Conservation (phyloP, 2,329 filamentous ascomycete genomes). For the Aureobasidium uvarum region DNA sequence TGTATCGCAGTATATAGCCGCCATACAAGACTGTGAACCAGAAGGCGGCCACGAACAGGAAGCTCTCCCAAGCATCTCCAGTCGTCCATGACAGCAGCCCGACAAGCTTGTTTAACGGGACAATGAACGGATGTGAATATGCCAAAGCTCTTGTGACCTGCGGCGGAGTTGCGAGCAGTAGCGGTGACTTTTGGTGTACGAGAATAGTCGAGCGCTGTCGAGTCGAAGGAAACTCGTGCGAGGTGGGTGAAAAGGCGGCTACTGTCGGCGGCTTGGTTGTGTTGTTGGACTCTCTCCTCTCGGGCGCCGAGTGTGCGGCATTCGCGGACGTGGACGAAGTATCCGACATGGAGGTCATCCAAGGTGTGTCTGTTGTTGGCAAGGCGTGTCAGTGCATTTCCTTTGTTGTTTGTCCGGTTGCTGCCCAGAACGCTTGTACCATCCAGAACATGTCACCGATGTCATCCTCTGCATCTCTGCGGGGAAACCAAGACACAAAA, state of each 20-base stretch:
- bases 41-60: slow-evolving; percentile 78
- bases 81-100: slow-evolving; percentile 93
- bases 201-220: slow-evolving; percentile 84
- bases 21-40: slow-evolving; percentile 88
- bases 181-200: slow-evolving; percentile 92
- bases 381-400: slow-evolving; percentile 28
- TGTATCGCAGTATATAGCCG: slow-evolving; percentile 74
- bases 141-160: slow-evolving; percentile 91
- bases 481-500: slow-evolving; percentile 10
- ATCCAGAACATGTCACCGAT: slow-evolving; percentile 13
- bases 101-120: slow-evolving; percentile 80
- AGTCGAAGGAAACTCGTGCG: slow-evolving; percentile 60
- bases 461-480: slow-evolving; percentile 19
- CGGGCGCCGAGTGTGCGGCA: slow-evolving; percentile 40
- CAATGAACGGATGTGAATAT: slow-evolving; percentile 91
- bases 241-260: slow-evolving; percentile 86
- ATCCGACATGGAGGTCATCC: slow-evolving; percentile 55
- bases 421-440: slow-evolving; percentile 14
- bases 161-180: slow-evolving; percentile 89
- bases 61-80: slow-evolving; percentile 94
- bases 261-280: slow-evolving; percentile 60
- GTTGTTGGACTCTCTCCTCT: slow-evolving; percentile 34
- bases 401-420: background rate
- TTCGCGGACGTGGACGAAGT: slow-evolving; percentile 40
- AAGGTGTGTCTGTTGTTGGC: slow-evolving; percentile 45